Conservation (phyloP, 176 grass and related monocot species). For the Dactylis glomerata region DNA sequence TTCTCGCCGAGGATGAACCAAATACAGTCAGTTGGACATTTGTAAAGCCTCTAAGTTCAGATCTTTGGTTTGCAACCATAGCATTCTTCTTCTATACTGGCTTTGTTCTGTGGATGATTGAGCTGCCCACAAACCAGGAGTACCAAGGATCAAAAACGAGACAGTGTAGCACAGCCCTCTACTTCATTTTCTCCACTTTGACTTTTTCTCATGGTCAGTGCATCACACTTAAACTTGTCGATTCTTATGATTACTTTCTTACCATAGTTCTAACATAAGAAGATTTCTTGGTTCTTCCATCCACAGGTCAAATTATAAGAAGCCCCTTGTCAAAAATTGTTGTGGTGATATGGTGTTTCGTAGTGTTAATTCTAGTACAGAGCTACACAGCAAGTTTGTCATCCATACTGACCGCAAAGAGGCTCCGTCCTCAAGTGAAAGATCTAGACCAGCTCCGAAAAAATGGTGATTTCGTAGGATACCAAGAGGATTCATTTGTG, state of each 20-base stretch:
- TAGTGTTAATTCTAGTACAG: conserved; percentile 49
- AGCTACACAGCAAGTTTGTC: conserved; percentile 59
- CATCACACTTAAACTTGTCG: background rate
- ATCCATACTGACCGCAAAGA: conserved; percentile 47
- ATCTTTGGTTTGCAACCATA: conserved; percentile 49
- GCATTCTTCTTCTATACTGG: conserved; percentile 55
- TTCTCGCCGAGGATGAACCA: conserved; percentile 14
- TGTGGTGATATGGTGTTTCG: conserved; percentile 55
- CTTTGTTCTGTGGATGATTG: conserved; percentile 57
- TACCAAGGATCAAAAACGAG: conserved; percentile 36
- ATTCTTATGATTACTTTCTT: background rate
- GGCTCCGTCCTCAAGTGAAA: conserved; percentile 33
- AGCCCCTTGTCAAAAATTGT: conserved; percentile 47
- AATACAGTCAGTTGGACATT: conserved; percentile 53
- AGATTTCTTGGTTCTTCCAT: background rate
- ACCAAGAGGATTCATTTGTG: conserved; percentile 48
- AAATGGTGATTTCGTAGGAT: conserved; percentile 36
- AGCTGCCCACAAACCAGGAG: conserved; percentile 36
- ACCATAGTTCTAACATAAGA: background rate
- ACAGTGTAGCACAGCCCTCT: conserved; percentile 52
- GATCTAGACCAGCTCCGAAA: conserved; percentile 30
- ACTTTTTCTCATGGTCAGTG: conserved; percentile 43
- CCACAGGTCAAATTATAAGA: conserved; percentile 39
- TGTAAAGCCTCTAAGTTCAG: conserved; percentile 31
- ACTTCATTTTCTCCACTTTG: conserved; percentile 60